phyloP scores from a whole-genome alignment of 345 rosid genomes.

The Iberis pinnata region DNA sequence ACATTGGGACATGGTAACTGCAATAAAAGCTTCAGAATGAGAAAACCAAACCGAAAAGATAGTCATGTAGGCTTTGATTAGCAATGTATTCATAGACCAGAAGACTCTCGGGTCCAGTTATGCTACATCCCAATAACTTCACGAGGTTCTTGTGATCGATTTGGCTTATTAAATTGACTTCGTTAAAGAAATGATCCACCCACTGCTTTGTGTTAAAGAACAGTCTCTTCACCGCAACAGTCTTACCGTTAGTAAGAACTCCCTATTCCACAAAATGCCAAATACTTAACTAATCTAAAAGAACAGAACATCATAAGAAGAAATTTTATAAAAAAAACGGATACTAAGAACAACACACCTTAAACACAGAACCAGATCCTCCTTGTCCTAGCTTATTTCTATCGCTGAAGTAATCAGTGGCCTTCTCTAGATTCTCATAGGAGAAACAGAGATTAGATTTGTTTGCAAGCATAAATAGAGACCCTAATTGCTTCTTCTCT shows the following conservation, averaged over 20 bases:
- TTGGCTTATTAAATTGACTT: conserved; percentile 73
- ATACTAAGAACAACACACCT: conserved; percentile 30
- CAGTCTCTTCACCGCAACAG: conserved; percentile 80
- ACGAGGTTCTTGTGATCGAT: conserved; percentile 81
- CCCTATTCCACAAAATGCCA: conserved; percentile 46
- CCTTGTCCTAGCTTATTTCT: conserved; percentile 85
- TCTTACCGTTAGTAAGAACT: conserved; percentile 49
- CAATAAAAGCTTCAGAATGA: conserved; percentile 1
- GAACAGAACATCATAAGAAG: background rate
- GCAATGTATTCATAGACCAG: conserved; percentile 75
- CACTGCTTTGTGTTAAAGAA: conserved; percentile 84
- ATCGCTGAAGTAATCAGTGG: conserved; percentile 60
- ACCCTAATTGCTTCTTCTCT: conserved; percentile 69
- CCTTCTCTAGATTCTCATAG: conserved; percentile 71
- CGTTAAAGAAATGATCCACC: conserved; percentile 96
- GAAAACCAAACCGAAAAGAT: conserved; percentile 45
- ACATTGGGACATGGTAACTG: background rate
- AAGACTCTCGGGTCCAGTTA: conserved; percentile 87
- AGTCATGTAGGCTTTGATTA: conserved; percentile 65
- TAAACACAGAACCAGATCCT: conserved; percentile 86
- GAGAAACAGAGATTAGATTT: conserved; percentile 68
- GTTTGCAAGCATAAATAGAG: conserved; percentile 41
- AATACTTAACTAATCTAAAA: no score
- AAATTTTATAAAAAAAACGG: background rate
- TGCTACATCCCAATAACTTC: conserved; percentile 75